Evolutionary conservation across 129 eudicot genomes (phyloP).

Genomic region (Gnaphalium uliginosum): DNA sequence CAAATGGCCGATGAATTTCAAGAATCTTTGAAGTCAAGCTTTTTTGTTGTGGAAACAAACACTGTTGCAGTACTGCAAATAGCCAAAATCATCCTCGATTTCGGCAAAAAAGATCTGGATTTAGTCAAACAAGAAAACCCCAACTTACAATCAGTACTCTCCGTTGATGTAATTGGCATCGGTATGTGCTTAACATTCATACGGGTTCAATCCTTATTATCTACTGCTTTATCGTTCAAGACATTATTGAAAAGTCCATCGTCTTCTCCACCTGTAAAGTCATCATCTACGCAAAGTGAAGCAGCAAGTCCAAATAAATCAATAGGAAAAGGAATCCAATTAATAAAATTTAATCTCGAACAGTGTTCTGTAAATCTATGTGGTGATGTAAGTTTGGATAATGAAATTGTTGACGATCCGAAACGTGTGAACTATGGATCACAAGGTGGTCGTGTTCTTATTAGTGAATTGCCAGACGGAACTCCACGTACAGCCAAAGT

Average conservation of each 20-base stretch:
- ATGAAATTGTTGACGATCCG: conserved; percentile 62
- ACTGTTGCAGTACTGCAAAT: conserved; percentile 72
- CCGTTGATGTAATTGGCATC: conserved; percentile 72
- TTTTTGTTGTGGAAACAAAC: conserved; percentile 80
- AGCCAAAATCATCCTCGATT: conserved; percentile 69
- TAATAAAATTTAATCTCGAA: conserved; percentile 64
- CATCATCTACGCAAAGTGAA: conserved; percentile 47
- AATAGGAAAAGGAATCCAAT: conserved; percentile 73
- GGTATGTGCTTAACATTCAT: conserved; percentile 69
- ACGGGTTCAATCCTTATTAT: conserved; percentile 67
- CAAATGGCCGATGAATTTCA: conserved; percentile 87
- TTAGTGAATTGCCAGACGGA: conserved; percentile 66
- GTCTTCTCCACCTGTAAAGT: conserved; percentile 40
- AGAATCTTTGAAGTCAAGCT: conserved; percentile 65
- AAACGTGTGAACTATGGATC: conserved; percentile 92
- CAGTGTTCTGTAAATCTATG: conserved; percentile 63
- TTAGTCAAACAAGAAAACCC: conserved; percentile 48
- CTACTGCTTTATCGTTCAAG: conserved; percentile 62
- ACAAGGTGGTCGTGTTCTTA: conserved; percentile 78
- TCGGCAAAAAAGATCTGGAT: conserved; percentile 69
- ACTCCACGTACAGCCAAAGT: conserved; percentile 72
- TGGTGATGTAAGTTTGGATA: conserved; percentile 69
- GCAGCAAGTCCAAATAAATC: conserved; percentile 47
- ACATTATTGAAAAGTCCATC: conserved; percentile 52
- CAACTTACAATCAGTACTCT: conserved; percentile 50